These are phyloP conservation scores for Didymella pomorum DNA, from an alignment of 2,329 filamentous ascomycete genomes.

Conservation along the genomic window DNA sequence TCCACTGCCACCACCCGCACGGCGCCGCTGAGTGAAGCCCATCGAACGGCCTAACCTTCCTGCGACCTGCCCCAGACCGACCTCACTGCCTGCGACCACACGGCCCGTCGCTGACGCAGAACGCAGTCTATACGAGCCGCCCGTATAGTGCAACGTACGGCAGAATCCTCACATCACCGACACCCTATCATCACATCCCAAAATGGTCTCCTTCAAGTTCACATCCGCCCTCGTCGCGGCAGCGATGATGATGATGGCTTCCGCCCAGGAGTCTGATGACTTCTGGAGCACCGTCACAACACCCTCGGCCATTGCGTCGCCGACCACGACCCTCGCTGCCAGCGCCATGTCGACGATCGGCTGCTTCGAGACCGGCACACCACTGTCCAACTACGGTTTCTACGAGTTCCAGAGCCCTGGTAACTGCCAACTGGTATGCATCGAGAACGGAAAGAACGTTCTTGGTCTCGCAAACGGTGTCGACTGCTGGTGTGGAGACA, in stretches of 20 bases:
- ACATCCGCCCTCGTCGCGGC: constrained; percentile 45
- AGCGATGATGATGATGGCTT: constrained; percentile 39
- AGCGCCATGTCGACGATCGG: constrained; percentile 52
- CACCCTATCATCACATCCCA: constrained; percentile 16
- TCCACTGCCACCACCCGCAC: constrained; percentile 20
- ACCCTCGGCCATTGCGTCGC: constrained; percentile 37
- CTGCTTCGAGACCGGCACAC: constrained; percentile 61
- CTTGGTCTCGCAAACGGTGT: constrained; percentile 68
- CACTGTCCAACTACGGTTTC: constrained; percentile 57
- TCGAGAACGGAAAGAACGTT: constrained; percentile 60
- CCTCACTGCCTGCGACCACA: constrained; percentile 8
- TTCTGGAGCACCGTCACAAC: constrained; percentile 29
- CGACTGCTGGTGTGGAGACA: constrained; percentile 76
- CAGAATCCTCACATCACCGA: constrained; percentile 14
- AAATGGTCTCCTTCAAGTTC: constrained; percentile 47
- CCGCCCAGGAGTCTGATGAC: constrained; percentile 31
- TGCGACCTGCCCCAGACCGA: constrained; percentile 35
- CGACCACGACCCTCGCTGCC: constrained; percentile 40
- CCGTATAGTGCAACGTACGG: constrained; percentile 26
- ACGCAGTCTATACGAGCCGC: constrained; percentile 28
- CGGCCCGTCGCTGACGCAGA: constrained; percentile 28
- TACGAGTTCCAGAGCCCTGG: constrained; percentile 64
- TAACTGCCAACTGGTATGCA: constrained; percentile 63
- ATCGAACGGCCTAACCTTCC: constrained; percentile 16
- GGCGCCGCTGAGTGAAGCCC: constrained; percentile 11